phyloP scores from a whole-genome alignment of 2,329 filamentous ascomycete genomes.

The Ophiostoma montium region DNA sequence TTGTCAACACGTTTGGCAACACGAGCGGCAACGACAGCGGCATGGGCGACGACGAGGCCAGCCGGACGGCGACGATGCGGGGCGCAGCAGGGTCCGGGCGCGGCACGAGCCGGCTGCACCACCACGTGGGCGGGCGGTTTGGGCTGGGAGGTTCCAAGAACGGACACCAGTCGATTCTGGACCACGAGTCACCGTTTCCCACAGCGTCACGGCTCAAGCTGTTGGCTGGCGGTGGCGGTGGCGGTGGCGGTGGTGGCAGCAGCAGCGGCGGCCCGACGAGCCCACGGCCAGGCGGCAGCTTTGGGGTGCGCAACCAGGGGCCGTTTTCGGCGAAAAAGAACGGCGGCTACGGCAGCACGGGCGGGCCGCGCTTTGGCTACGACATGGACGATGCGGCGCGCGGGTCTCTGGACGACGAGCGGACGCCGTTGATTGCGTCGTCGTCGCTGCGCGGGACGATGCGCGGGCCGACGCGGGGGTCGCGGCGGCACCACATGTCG shows the following conservation, averaged over 20 bases:
- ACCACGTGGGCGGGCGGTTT: constrained; percentile 53
- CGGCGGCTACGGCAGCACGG: constrained; percentile 9
- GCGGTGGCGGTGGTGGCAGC: constrained; percentile 17
- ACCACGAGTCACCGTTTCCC: constrained; percentile 54
- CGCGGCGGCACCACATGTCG: constrained; percentile 39
- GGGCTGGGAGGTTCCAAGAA: constrained; percentile 53
- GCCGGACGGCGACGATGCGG: constrained; percentile 42
- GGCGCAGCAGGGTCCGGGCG: constrained; percentile 49
- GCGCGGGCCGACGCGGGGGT: constrained; percentile 33
- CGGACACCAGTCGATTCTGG: constrained; percentile 56
- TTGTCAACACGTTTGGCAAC: constrained; percentile 65
- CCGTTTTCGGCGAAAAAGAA: constrained; percentile 8
- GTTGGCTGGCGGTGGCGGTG: constrained; percentile 12
- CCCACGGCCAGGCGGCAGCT: constrained; percentile 34
- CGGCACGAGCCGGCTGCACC: constrained; percentile 60
- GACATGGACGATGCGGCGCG: constrained; percentile 63
- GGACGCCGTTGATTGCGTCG: constrained; percentile 57
- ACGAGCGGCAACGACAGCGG: constrained; percentile 39
- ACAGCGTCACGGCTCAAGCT: constrained; percentile 45
- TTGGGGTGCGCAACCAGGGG: constrained; percentile 21
- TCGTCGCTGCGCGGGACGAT: constrained; percentile 24
- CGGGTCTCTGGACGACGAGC: constrained; percentile 68
- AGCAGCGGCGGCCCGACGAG: constrained; percentile 54
- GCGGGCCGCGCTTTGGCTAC: constrained; percentile 40
- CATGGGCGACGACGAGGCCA: constrained; percentile 54